Evolutionary conservation across 306 rosid species (phyloP).

Genomic region (Corylus americana): DNA sequence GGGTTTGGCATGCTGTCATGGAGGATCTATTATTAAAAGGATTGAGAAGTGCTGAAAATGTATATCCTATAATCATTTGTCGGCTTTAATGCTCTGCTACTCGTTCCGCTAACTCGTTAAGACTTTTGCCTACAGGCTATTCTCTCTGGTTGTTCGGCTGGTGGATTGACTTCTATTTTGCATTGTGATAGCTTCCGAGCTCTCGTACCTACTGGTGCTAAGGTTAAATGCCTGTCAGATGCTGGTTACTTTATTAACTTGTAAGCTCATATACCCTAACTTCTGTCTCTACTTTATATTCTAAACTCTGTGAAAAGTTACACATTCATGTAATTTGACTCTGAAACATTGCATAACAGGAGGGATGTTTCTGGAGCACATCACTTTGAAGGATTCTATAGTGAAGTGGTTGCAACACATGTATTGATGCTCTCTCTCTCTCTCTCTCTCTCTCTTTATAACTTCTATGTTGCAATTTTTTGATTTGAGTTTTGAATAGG

Average conservation of each 20-base stretch:
- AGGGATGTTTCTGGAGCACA: slow-evolving; percentile 76
- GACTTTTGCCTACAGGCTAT: slow-evolving; percentile 62
- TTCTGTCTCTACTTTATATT: slow-evolving; percentile 13
- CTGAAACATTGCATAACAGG: slow-evolving; percentile 48
- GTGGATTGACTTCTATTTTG: slow-evolving; percentile 83
- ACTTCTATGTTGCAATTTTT: neutral
- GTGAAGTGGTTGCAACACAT: slow-evolving; percentile 72
- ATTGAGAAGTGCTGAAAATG: slow-evolving; percentile 83
- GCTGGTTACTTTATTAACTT: slow-evolving; percentile 88
- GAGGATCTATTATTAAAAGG: slow-evolving; percentile 81
- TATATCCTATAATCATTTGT: slow-evolving; percentile 29
- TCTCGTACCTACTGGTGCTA: slow-evolving; percentile 55
- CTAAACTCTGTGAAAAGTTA: neutral
- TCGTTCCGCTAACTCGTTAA: slow-evolving; percentile 15
- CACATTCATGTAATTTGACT: slow-evolving; percentile 15
- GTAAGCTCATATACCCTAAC: slow-evolving; percentile 40
- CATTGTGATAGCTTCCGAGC: slow-evolving; percentile 80
- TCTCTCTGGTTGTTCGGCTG: slow-evolving; percentile 97
- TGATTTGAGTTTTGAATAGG: neutral
- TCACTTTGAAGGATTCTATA: slow-evolving; percentile 55
- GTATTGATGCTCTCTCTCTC: slow-evolving; percentile 34
- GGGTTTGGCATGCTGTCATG: slow-evolving; percentile 64
- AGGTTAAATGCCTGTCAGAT: slow-evolving; percentile 86
- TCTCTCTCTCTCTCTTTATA: no score
- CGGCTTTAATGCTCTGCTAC: neutral